Conservation (phyloP, 192 early-diverging fungal species). For the Backusella sp. region DNA sequence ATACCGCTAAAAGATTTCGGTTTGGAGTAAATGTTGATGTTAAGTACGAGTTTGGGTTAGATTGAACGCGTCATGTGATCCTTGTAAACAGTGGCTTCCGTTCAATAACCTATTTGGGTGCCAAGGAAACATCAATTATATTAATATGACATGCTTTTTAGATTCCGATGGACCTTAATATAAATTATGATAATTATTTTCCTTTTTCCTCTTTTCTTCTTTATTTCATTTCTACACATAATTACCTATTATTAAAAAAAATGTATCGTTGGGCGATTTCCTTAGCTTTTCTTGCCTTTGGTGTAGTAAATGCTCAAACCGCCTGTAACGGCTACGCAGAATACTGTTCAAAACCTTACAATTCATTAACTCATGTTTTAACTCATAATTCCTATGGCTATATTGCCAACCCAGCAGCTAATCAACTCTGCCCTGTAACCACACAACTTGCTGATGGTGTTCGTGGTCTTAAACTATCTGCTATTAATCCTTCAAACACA, state of each 20-base stretch:
- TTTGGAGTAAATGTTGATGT: background rate
- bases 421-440: conserved; percentile 62
- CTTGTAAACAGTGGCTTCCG: background rate
- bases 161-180: background rate
- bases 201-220: background rate
- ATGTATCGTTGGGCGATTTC: conserved; percentile 3
- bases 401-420: conserved; percentile 56
- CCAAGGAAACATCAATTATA: conserved; percentile 9
- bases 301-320: conserved; percentile 24
- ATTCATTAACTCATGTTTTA: conserved; percentile 59
- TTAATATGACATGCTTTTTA: conserved; percentile 1
- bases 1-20: background rate
- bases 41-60: background rate
- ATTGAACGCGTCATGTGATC: background rate
- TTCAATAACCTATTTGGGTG: background rate
- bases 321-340: conserved; percentile 67
- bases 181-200: background rate
- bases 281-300: background rate
- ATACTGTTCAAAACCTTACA: conserved; percentile 63
- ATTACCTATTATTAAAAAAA: background rate
- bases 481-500: conserved; percentile 31
- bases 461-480: conserved; percentile 72
- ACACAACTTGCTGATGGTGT: conserved; percentile 74
- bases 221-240: background rate
- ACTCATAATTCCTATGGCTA: conserved; percentile 77